Percentiles rank a stretch among this genome's conserved stretches.
These are phyloP conservation scores for Botryotinia convoluta DNA, from an alignment of 2,329 filamentous ascomycete genomes.

Conservation along the genomic window DNA sequence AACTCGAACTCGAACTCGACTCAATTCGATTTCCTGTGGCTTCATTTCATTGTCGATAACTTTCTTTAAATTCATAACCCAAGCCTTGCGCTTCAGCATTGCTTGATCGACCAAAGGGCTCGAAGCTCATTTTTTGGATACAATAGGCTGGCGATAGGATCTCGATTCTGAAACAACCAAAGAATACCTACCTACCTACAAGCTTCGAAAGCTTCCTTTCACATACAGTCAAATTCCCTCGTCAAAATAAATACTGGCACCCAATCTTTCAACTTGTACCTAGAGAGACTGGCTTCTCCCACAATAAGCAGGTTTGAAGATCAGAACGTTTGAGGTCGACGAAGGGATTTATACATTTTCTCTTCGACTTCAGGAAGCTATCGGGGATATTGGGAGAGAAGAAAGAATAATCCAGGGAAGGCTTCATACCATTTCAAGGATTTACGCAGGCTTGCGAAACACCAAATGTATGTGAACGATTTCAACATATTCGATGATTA, in stretches of 20 bases:
- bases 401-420: constrained; percentile 19
- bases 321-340: constrained; percentile 2
- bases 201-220: constrained; percentile 24
- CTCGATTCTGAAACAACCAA: constrained; percentile 28
- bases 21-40: neutral
- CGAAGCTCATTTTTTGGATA: constrained; percentile 26
- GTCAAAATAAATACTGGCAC: constrained; percentile 13
- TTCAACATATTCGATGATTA: constrained; percentile 20
- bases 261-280: neutral
- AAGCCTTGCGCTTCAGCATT: constrained; percentile 28
- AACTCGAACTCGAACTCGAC: neutral
- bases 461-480: constrained; percentile 35
- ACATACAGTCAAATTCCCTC: neutral
- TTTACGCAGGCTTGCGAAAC: constrained; percentile 35
- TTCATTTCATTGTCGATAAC: constrained; percentile 10
- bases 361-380: neutral
- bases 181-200: neutral
- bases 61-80: constrained; percentile 11
- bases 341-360: constrained; percentile 12
- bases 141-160: constrained; percentile 17
- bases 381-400: constrained; percentile 18
- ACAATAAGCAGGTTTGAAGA: constrained; percentile 11
- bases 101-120: constrained; percentile 32
- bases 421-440: constrained; percentile 32
- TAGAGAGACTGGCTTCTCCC: constrained; percentile 15